Percentiles rank a stretch among this genome's conserved stretches.
Evolutionary conservation across 495 filamentous ascomycete genomes (phyloP).

Genomic region (Polyplosphaeria fusca): DNA sequence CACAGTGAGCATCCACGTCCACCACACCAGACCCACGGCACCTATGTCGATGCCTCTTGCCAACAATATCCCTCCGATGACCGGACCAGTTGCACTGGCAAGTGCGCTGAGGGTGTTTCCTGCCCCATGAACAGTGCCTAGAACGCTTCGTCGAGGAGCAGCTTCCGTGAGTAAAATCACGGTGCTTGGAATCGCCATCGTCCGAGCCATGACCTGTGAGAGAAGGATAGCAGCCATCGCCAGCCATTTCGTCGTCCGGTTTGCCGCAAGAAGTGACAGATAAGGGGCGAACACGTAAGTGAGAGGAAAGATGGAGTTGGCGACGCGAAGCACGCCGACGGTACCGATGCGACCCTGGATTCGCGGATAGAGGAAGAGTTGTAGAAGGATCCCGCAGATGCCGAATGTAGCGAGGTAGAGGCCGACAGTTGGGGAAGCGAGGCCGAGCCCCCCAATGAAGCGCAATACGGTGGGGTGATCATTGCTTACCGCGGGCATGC

Average conservation of each 20-base stretch:
- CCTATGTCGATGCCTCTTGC: slow-evolving; percentile 58
- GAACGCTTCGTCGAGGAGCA: slow-evolving; percentile 52
- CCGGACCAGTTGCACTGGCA: slow-evolving; percentile 58
- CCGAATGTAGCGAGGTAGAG: slow-evolving; percentile 74
- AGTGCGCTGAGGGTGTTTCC: slow-evolving; percentile 58
- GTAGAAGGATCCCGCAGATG: slow-evolving; percentile 68
- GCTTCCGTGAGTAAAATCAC: slow-evolving; percentile 64
- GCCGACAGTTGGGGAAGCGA: slow-evolving; percentile 68
- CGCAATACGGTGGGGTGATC: slow-evolving; percentile 56
- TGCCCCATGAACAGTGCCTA: slow-evolving; percentile 64
- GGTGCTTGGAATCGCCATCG: slow-evolving; percentile 62
- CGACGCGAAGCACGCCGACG: slow-evolving; percentile 60
- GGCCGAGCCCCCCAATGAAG: slow-evolving; percentile 73
- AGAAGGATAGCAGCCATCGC: slow-evolving; percentile 60
- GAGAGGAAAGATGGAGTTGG: slow-evolving; percentile 63
- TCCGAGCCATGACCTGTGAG: slow-evolving; percentile 63
- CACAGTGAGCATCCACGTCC: slow-evolving; percentile 55
- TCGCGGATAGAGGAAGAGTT: slow-evolving; percentile 75
- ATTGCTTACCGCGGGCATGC: slow-evolving; percentile 57
- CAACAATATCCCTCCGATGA: slow-evolving; percentile 59
- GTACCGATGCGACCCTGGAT: slow-evolving; percentile 67
- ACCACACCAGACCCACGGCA: slow-evolving; percentile 64
- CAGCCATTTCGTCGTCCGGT: slow-evolving; percentile 54
- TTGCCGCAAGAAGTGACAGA: slow-evolving; percentile 60
- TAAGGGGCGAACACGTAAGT: slow-evolving; percentile 71